Conservation (phyloP, 441 rosid species). For the Macaranga tanarius region DNA sequence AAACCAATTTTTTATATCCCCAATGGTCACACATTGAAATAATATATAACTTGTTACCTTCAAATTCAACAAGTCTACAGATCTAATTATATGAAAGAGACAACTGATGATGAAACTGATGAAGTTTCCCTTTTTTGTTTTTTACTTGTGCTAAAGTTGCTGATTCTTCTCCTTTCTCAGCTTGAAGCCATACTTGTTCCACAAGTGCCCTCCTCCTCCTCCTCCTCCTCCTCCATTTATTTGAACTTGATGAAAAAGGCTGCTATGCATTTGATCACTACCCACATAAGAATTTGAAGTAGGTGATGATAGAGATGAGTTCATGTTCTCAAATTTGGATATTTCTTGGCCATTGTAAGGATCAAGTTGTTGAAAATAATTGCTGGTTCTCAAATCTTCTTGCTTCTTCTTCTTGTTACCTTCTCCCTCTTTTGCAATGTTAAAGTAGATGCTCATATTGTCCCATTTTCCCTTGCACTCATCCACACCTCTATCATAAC, state of each 20-base stretch:
- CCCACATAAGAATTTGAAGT: constrained; percentile 20
- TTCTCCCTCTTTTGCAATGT: constrained; percentile 18
- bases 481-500: constrained; percentile 30
- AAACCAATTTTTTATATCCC: neutral
- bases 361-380: constrained; percentile 24
- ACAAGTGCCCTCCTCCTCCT: constrained; percentile 27
- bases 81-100: neutral
- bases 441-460: constrained; percentile 28
- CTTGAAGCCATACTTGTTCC: constrained; percentile 25
- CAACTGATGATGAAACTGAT: neutral
- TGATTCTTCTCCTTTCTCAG: constrained; percentile 24
- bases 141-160: constrained; percentile 15
- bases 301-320: constrained; percentile 1
- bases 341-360: constrained; percentile 21
- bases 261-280: constrained; percentile 15
- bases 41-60: constrained; percentile 7
- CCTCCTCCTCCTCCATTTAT: constrained; percentile 27
- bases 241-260: constrained; percentile 25
- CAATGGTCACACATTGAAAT: neutral
- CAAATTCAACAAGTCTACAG: constrained; percentile 7
- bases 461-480: constrained; percentile 47
- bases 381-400: constrained; percentile 22
- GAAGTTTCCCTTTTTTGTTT: neutral
- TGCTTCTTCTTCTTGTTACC: constrained; percentile 27
- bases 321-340: constrained; percentile 20